phyloP scores from a whole-genome alignment of 2,329 filamentous ascomycete species.

The Fusarium xylarioides region DNA sequence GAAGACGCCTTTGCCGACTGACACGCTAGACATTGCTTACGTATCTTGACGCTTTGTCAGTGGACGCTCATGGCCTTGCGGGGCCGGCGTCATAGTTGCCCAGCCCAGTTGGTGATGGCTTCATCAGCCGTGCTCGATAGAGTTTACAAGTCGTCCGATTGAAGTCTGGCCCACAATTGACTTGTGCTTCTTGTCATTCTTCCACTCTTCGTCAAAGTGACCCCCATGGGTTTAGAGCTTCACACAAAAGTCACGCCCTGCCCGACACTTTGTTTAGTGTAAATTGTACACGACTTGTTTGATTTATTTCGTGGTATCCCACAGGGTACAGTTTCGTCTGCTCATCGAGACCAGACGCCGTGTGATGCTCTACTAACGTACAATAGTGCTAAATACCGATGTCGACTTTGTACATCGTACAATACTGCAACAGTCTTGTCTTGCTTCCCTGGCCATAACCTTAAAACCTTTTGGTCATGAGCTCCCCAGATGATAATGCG shows the following conservation, averaged over 20 bases:
- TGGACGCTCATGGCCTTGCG: background rate
- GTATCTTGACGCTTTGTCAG: background rate
- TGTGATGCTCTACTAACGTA: constrained; percentile 18
- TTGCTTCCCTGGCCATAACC: constrained; percentile 1
- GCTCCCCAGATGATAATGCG: constrained; percentile 4
- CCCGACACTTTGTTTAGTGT: background rate
- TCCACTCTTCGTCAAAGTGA: background rate
- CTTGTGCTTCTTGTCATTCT: background rate
- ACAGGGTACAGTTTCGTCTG: background rate
- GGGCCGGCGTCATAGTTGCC: background rate
- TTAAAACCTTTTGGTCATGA: background rate
- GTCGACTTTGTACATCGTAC: constrained; percentile 3
- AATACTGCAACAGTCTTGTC: constrained; percentile 3
- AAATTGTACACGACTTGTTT: background rate
- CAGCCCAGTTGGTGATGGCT: constrained; percentile 18
- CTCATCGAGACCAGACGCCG: background rate
- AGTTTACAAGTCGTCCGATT: constrained; percentile 6
- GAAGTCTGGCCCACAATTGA: background rate
- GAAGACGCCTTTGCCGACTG: background rate
- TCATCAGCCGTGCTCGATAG: constrained; percentile 16
- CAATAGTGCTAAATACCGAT: constrained; percentile 16
- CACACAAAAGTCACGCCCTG: background rate
- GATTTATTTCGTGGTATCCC: background rate
- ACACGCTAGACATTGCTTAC: background rate
- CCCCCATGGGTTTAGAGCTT: background rate